Conservation (phyloP, 352 stramenopile species). For the Phytophthora podocarpi region DNA sequence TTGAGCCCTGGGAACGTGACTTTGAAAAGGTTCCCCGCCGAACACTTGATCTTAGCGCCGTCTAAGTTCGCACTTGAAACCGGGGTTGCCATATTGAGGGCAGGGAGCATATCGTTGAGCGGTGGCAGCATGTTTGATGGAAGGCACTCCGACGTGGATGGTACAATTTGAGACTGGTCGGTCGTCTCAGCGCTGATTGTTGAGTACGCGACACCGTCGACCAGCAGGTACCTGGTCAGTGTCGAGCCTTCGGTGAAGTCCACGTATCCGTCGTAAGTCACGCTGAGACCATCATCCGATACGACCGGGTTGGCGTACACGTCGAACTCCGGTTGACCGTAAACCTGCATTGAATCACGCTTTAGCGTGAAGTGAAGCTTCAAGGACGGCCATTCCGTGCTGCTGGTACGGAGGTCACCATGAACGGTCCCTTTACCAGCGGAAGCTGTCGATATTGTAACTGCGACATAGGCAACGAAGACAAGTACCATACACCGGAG, state of each 20-base stretch:
- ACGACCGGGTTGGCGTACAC: conserved; percentile 45
- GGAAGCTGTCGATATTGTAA: conserved; percentile 3
- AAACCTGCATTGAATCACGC: conserved; percentile 40
- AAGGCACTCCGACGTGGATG: conserved; percentile 30
- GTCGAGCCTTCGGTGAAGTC: conserved; percentile 30
- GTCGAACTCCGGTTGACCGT: conserved; percentile 38
- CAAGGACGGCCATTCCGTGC: conserved; percentile 40
- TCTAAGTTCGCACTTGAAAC: conserved; percentile 15
- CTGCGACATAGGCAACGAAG: background rate
- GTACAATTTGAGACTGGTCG: conserved; percentile 6
- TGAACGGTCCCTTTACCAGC: conserved; percentile 22
- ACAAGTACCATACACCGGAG: conserved; percentile 5
- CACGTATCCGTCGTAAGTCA: conserved; percentile 44
- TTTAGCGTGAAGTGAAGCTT: conserved; percentile 49
- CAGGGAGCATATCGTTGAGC: conserved; percentile 33
- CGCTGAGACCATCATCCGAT: conserved; percentile 23
- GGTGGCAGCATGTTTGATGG: conserved; percentile 23
- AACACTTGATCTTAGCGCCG: conserved; percentile 34
- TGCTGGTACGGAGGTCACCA: conserved; percentile 23
- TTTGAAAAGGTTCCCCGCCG: conserved; percentile 36
- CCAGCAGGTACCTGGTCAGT: conserved; percentile 34
- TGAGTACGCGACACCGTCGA: conserved; percentile 42
- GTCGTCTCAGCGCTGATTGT: conserved; percentile 14
- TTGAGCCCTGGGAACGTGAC: conserved; percentile 34
- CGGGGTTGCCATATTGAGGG: conserved; percentile 24